These are phyloP conservation scores for Canariomyces notabilis DNA, from an alignment of 2,329 filamentous ascomycete genomes.

Conservation along the genomic window DNA sequence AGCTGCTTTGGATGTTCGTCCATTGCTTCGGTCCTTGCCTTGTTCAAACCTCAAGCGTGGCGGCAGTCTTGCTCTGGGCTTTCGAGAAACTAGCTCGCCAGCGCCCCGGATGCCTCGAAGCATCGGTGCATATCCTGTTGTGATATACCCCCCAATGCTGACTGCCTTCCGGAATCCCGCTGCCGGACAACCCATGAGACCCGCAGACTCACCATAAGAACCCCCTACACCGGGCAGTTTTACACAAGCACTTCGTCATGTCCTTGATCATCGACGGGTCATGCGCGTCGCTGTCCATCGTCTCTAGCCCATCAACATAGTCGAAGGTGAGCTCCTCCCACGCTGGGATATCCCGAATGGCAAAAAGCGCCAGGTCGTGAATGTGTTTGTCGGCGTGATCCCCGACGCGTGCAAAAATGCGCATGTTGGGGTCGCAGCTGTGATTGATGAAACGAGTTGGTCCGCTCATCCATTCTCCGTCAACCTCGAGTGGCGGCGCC, in stretches of 20 bases:
- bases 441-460: constrained; percentile 82
- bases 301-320: constrained; percentile 63
- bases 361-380: constrained; percentile 74
- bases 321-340: constrained; percentile 74
- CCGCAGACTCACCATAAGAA: constrained; percentile 52
- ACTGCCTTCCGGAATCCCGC: background rate
- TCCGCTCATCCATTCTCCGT: constrained; percentile 72
- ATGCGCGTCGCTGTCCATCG: constrained; percentile 43
- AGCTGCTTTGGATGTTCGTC: too few species aligned
- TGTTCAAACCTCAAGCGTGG: too few species aligned
- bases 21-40: too few species aligned
- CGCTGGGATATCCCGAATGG: constrained; percentile 58
- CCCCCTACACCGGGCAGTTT: constrained; percentile 60
- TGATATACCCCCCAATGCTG: background rate
- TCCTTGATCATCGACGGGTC: constrained; percentile 44
- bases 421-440: constrained; percentile 71
- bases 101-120: too few species aligned
- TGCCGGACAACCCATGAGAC: background rate
- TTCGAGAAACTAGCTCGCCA: too few species aligned
- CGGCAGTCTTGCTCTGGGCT: too few species aligned
- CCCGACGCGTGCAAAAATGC: constrained; percentile 73
- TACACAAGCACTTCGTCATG: constrained; percentile 59
- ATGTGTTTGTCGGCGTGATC: constrained; percentile 70
- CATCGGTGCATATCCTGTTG: too few species aligned
- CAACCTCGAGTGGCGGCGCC: constrained; percentile 54